Percentiles rank a stretch among this genome's conserved stretches.
Conservation (phyloP, 2,329 filamentous ascomycete genomes). For the Alternaria sp. region DNA sequence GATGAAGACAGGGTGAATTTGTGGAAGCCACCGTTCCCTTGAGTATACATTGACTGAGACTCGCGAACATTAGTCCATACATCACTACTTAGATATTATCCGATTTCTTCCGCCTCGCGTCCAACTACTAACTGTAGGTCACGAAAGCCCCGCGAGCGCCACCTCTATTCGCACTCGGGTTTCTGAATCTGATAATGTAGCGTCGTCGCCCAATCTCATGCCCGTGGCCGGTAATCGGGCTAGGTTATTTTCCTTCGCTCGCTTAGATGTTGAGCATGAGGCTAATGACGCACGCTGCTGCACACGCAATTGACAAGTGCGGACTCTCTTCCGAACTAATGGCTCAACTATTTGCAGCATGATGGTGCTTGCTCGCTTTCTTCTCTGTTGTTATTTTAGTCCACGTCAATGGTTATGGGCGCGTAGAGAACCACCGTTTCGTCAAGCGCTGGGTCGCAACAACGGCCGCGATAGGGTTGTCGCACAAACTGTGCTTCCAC, state of each 20-base stretch:
- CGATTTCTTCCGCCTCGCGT: not conserved
- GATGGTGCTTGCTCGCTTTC: conserved; percentile 1
- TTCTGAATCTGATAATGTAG: conserved; percentile 2
- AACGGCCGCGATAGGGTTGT: conserved; percentile 10
- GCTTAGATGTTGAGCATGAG: conserved; percentile 32
- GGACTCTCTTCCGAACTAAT: conserved; percentile 35
- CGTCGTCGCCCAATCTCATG: conserved; percentile 7
- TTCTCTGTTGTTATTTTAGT: not conserved
- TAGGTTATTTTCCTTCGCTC: conserved; percentile 29
- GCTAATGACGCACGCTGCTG: conserved; percentile 41
- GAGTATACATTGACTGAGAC: not conserved
- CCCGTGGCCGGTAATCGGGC: conserved; percentile 29
- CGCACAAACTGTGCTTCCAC: conserved; percentile 8
- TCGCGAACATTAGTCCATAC: not conserved
- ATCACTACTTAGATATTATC: not conserved
- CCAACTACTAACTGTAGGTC: not conserved
- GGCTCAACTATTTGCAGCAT: conserved; percentile 21
- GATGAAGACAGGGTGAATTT: not conserved
- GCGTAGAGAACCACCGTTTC: conserved; percentile 20
- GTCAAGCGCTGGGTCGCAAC: conserved; percentile 16
- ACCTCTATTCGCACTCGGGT: not conserved
- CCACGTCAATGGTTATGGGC: not conserved
- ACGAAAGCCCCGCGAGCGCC: not conserved
- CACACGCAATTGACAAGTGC: conserved; percentile 30
- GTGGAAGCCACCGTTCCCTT: not conserved